A percentile compares a stretch with the other conserved stretches of the same genome.
Evolutionary conservation across 1,284 basidiomycete species (phyloP).

Genomic region (Phaffia rhodozyma): DNA sequence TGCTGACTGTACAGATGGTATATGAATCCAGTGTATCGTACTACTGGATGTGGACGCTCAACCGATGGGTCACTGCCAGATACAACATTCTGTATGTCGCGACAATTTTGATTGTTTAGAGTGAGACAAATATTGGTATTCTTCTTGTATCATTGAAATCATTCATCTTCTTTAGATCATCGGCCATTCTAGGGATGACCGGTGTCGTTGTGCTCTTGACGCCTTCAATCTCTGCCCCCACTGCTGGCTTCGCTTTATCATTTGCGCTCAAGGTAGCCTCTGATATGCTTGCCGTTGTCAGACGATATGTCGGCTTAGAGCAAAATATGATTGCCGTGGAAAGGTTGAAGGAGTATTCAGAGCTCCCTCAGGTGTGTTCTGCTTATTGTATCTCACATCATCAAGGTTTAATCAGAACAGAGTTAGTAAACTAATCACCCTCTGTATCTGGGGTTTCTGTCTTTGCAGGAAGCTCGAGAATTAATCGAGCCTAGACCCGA

Average conservation of each 20-base stretch:
- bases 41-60: constrained; percentile 69
- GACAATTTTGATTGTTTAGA: background rate
- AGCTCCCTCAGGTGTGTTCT: constrained; percentile 39
- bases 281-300: constrained; percentile 48
- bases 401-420: background rate
- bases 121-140: no score
- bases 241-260: constrained; percentile 68
- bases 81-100: constrained; percentile 53
- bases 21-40: constrained; percentile 67
- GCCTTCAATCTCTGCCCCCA: constrained; percentile 57
- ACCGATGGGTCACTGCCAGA: constrained; percentile 44
- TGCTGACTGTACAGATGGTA: constrained; percentile 32
- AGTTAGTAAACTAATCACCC: background rate
- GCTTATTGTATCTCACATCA: background rate
- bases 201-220: constrained; percentile 56
- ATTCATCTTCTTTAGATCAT: constrained; percentile 35
- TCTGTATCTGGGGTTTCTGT: background rate
- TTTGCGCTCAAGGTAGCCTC: constrained; percentile 64
- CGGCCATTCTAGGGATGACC: constrained; percentile 57
- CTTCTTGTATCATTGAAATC: background rate
- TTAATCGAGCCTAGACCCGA: constrained; percentile 74
- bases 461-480: constrained; percentile 55
- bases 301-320: constrained; percentile 70
- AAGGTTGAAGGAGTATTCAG: constrained; percentile 79
- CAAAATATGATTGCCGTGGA: constrained; percentile 91